Evolutionary conservation across 169 alveolate genomes (phyloP), one percentile per base, ranked within the genome.

Genomic region (Plasmodium ovale): DNA sequence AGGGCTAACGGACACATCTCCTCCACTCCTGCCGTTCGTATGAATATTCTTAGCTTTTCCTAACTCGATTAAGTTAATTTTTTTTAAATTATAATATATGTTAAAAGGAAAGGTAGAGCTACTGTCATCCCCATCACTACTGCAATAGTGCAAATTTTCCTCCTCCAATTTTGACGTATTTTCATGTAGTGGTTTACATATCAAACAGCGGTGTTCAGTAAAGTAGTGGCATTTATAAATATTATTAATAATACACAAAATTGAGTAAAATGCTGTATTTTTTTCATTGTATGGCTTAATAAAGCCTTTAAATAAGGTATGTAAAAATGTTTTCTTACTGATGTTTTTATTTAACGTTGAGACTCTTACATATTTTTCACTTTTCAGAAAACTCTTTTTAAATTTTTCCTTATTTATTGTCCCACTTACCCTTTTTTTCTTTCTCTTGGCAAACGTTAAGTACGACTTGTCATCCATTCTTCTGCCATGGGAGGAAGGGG

Each of bases 291-390:
- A 79, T 10, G 89, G 89, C 42, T 79, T 79, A 42, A 79, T 44
- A 79, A 79, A 79, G 21, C 89, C 58, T 79, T 79, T 79, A 69
- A 79, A 79, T 69, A 79, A 65, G 14, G 89, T 79, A 39, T 79
- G 64, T 59, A 79, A 44, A 65, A 79, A 67, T 27, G 89, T 79
- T 79, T 79, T 79, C 35, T 65, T 79, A 53, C 51, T 58, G 7
- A 59, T 51, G 42, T 70, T 79, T 65, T 65, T 79, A 56, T 69
- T 79, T 53, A 49, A 64, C 42, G 71, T 31, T 64, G 89, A 79
- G 19, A 65, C 54, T 79, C 69, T 67, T 14, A 79, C 42, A 56
- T 65, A 65, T 67, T 79, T 79, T 51, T 79, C 89, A 35, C 39
- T 79, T 54, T 69, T 79, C 4, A 67, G n/a, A 79, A 79, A 47